Evolutionary conservation across 2,329 filamentous ascomycete genomes (phyloP).

Genomic region (Fusarium haematococcum): DNA sequence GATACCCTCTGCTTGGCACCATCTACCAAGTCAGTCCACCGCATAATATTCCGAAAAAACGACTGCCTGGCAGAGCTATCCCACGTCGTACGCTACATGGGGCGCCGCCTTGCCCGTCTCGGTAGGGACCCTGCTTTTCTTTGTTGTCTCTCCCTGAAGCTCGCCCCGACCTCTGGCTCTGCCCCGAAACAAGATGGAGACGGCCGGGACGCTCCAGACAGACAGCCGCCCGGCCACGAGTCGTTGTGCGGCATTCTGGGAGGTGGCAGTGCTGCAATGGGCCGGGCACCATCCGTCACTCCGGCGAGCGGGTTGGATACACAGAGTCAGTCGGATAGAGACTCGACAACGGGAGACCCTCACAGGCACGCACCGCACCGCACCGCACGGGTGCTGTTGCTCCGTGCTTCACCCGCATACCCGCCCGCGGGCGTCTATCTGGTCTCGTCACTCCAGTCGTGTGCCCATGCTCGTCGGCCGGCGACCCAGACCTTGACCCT

Average conservation of each 20-base stretch:
- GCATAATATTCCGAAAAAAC: slow-evolving; percentile 42
- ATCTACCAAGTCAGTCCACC: slow-evolving; percentile 32
- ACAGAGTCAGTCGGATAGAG: slow-evolving; percentile 1
- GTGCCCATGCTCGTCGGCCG: slow-evolving; percentile 8
- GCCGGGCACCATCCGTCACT: slow-evolving; percentile 9
- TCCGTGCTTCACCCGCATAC: slow-evolving; percentile 25
- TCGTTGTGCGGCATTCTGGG: slow-evolving; percentile 14
- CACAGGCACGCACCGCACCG: not conserved
- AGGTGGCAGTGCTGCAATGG: slow-evolving; percentile 15
- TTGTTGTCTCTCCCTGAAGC: slow-evolving; percentile 5
- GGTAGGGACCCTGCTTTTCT: slow-evolving; percentile 31
- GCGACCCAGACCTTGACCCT: slow-evolving; percentile 3
- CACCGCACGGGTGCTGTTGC: slow-evolving; percentile 3
- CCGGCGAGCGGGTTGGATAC: slow-evolving; percentile 10
- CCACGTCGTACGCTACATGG: slow-evolving; percentile 22
- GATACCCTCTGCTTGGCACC: slow-evolving; percentile 32
- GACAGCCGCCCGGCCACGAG: slow-evolving; percentile 20
- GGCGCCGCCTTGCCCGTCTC: slow-evolving; percentile 15
- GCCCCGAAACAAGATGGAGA: slow-evolving; percentile 10
- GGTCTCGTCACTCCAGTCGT: slow-evolving; percentile 29
- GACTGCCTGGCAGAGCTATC: slow-evolving; percentile 36
- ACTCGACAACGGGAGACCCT: not conserved
- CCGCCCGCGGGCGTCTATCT: slow-evolving; percentile 32
- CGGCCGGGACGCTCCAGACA: slow-evolving; percentile 11
- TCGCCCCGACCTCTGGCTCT: not conserved